Conservation (phyloP, 495 filamentous ascomycete genomes). For the Talaromyces thailandensis region DNA sequence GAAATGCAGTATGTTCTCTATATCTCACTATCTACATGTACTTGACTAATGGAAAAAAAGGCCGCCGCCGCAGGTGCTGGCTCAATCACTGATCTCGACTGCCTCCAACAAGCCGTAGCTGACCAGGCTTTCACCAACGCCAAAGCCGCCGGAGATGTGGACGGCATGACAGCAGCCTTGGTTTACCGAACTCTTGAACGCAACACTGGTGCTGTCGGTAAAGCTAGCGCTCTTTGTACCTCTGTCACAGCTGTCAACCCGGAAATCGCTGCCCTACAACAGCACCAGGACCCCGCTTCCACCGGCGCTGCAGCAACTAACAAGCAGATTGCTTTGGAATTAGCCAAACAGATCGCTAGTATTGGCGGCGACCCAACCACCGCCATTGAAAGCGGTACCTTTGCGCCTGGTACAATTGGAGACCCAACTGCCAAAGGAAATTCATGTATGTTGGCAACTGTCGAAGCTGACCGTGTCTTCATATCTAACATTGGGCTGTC, state of each 20-base stretch:
- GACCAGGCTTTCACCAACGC: slow-evolving; percentile 66
- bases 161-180: slow-evolving; percentile 47
- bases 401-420: slow-evolving; percentile 47
- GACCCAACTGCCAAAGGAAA: slow-evolving; percentile 50
- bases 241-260: slow-evolving; percentile 55
- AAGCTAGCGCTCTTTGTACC: slow-evolving; percentile 41
- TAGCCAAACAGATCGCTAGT: slow-evolving; percentile 44
- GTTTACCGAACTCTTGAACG: slow-evolving; percentile 55
- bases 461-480: background rate
- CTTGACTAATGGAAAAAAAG: background rate
- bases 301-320: slow-evolving; percentile 39
- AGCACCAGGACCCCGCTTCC: slow-evolving; percentile 57
- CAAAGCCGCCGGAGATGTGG: slow-evolving; percentile 49
- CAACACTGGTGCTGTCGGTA: slow-evolving; percentile 50
- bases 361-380: slow-evolving; percentile 49
- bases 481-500: background rate
- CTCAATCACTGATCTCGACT: slow-evolving; percentile 48
- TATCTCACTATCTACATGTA: too few species aligned
- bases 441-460: slow-evolving; percentile 37
- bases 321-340: slow-evolving; percentile 44
- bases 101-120: slow-evolving; percentile 56
- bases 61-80: slow-evolving; percentile 51
- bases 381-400: slow-evolving; percentile 48
- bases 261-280: slow-evolving; percentile 54
- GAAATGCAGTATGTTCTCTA: slow-evolving; percentile 27